Evolutionary conservation across 768 basidiomycete genomes (phyloP).

Genomic region (Trametes meyenii): DNA sequence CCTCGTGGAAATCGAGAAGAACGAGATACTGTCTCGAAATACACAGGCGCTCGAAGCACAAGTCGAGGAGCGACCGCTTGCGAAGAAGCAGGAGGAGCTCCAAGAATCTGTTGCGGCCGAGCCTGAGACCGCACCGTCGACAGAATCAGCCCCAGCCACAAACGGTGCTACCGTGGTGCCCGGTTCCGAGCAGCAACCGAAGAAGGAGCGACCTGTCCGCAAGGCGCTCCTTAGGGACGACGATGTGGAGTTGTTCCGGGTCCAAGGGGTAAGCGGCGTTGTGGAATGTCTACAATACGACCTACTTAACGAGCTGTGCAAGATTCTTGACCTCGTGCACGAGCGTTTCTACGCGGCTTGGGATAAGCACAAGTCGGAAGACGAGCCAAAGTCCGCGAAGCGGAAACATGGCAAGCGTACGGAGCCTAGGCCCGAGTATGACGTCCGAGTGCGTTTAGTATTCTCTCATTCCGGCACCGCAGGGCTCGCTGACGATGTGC

Average conservation of each 20-base stretch:
- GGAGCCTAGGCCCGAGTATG: slow-evolving; percentile 44
- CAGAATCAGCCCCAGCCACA: slow-evolving; percentile 1
- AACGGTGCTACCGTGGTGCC: background rate
- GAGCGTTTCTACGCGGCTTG: slow-evolving; percentile 72
- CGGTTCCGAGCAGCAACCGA: slow-evolving; percentile 1
- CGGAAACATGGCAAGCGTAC: slow-evolving; percentile 35
- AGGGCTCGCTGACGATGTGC: slow-evolving; percentile 2
- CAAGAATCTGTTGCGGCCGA: slow-evolving; percentile 48
- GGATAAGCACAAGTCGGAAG: slow-evolving; percentile 42
- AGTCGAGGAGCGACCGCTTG: slow-evolving; percentile 82
- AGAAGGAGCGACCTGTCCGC: slow-evolving; percentile 48
- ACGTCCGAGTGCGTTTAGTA: slow-evolving; percentile 74
- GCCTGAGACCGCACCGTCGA: slow-evolving; percentile 1
- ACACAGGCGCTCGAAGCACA: slow-evolving; percentile 81
- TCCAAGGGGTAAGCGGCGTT: slow-evolving; percentile 63
- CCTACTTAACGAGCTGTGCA: background rate
- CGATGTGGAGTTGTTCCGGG: slow-evolving; percentile 77
- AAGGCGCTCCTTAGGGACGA: slow-evolving; percentile 87
- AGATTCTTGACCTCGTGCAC: slow-evolving; percentile 88
- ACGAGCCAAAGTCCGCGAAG: slow-evolving; percentile 33
- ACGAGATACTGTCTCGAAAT: slow-evolving; percentile 68
- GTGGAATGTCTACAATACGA: too few relatives aligned
- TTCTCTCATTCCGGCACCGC: background rate
- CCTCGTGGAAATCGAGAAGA: slow-evolving; percentile 48
- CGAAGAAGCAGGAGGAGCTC: slow-evolving; percentile 83